phyloP scores from a whole-genome alignment of 1,139 yeast genomes.

The Magnusiomyces paraingens region DNA sequence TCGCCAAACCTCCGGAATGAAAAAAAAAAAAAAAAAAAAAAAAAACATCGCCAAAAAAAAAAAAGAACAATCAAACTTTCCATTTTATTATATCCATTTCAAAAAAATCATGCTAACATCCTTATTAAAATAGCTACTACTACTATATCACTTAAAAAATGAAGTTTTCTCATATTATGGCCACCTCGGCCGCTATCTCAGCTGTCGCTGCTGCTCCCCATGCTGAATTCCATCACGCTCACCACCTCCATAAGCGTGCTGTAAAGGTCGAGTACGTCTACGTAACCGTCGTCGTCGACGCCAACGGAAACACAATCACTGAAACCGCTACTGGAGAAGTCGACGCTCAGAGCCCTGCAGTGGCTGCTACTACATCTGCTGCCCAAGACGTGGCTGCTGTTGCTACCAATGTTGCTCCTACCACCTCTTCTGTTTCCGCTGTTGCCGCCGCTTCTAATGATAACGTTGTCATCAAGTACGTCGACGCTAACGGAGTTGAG shows the following conservation, averaged over 20 bases:
- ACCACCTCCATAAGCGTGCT: slow-evolving; percentile 56
- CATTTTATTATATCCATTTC: too few relatives aligned
- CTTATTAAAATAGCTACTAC: too few relatives aligned
- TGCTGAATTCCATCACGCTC: slow-evolving; percentile 37
- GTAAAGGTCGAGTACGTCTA: slow-evolving; percentile 78
- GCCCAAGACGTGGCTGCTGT: slow-evolving; percentile 11
- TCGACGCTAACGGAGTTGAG: neutral
- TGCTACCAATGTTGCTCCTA: slow-evolving; percentile 6
- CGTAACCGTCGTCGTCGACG: slow-evolving; percentile 69
- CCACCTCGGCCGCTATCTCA: neutral
- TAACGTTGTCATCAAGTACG: slow-evolving; percentile 4
- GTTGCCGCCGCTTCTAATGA: slow-evolving; percentile 1
- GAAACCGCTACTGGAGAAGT: slow-evolving; percentile 20
- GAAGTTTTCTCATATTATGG: slow-evolving; percentile 3
- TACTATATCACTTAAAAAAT: neutral
- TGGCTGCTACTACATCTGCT: slow-evolving; percentile 16
- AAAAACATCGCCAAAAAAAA: too few relatives aligned
- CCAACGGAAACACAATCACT: slow-evolving; percentile 47
- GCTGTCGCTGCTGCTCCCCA: slow-evolving; percentile 10
- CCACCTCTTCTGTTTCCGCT: neutral
- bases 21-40: too few relatives aligned
- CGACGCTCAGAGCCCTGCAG: slow-evolving; percentile 17
- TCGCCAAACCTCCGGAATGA: too few relatives aligned
- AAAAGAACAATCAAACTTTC: too few relatives aligned
- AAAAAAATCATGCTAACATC: too few relatives aligned